These are phyloP conservation scores for Solanum hybrid DNA, from an alignment of 305 asterid species.

Conservation along the genomic window DNA sequence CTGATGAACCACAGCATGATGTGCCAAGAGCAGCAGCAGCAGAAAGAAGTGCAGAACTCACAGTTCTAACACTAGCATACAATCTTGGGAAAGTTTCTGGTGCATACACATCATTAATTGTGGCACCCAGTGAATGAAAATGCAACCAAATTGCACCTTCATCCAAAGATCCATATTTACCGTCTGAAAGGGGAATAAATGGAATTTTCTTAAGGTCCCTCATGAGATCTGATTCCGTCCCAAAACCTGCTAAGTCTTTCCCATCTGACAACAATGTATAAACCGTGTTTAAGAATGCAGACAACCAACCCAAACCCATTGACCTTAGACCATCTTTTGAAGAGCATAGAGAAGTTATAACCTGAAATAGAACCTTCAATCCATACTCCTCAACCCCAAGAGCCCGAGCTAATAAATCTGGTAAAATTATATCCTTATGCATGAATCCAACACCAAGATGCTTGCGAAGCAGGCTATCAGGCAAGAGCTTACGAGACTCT, in stretches of 20 bases:
- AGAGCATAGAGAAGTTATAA: slow-evolving; percentile 53
- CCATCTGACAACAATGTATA: slow-evolving; percentile 32
- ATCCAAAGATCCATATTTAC: slow-evolving; percentile 56
- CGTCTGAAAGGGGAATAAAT: slow-evolving; percentile 81
- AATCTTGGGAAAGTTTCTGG: slow-evolving; percentile 41
- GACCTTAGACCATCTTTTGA: slow-evolving; percentile 46
- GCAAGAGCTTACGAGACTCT: slow-evolving; percentile 55
- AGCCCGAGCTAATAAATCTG: slow-evolving; percentile 78
- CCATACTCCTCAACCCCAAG: slow-evolving; percentile 89
- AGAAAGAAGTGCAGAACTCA: slow-evolving; percentile 56
- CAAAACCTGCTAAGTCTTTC: slow-evolving; percentile 25
- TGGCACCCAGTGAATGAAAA: slow-evolving; percentile 30
- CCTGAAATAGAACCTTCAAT: slow-evolving; percentile 45
- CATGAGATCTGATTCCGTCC: slow-evolving; percentile 42
- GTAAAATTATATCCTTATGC: slow-evolving; percentile 58
- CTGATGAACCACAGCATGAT: slow-evolving; percentile 21
- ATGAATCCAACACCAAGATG: slow-evolving; percentile 86
- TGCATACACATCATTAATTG: slow-evolving; percentile 28
- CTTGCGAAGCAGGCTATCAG: slow-evolving; percentile 58
- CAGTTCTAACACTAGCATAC: slow-evolving; percentile 60
- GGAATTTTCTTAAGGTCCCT: slow-evolving; percentile 47
- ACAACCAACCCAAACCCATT: slow-evolving; percentile 75
- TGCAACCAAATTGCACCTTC: slow-evolving; percentile 80
- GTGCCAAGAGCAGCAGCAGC: slow-evolving; percentile 37
- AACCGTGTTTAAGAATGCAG: slow-evolving; percentile 58